phyloP scores from a whole-genome alignment of 2,329 filamentous ascomycete genomes.

The Trichothecium sympodiale region DNA sequence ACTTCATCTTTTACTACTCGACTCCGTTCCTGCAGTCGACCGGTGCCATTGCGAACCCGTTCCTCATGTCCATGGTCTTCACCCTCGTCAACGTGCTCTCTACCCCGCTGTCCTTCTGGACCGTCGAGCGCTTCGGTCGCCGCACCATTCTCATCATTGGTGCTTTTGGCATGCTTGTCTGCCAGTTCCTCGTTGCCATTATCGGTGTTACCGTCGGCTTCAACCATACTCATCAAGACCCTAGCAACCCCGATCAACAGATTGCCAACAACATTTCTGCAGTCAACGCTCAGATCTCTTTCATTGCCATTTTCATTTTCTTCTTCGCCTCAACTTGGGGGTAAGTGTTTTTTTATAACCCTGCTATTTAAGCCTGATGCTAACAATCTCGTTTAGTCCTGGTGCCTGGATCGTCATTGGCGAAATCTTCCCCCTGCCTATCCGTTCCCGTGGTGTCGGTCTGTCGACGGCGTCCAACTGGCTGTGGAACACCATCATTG shows the following conservation, averaged over 20 bases:
- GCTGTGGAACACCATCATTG: conserved; percentile 72
- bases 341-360: no score
- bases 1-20: conserved; percentile 86
- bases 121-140: conserved; percentile 72
- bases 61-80: conserved; percentile 77
- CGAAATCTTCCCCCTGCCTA: conserved; percentile 82
- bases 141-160: conserved; percentile 70
- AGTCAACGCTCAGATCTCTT: conserved; percentile 64
- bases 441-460: conserved; percentile 77
- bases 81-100: conserved; percentile 81
- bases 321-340: conserved; percentile 89
- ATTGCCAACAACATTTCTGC: conserved; percentile 44
- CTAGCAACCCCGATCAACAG: conserved; percentile 21
- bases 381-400: no score
- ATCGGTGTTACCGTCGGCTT: conserved; percentile 52
- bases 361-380: no score
- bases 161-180: conserved; percentile 71
- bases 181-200: conserved; percentile 80
- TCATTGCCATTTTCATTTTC: conserved; percentile 89
- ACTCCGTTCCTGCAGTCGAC: conserved; percentile 75
- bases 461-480: conserved; percentile 85
- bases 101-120: conserved; percentile 80
- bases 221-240: conserved; percentile 36
- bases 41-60: conserved; percentile 64
- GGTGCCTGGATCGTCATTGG: conserved; percentile 75